Base-by-base conservation (phyloP, 2,329 filamentous ascomycete genomes). In the Colletotrichum sp. region DNA sequence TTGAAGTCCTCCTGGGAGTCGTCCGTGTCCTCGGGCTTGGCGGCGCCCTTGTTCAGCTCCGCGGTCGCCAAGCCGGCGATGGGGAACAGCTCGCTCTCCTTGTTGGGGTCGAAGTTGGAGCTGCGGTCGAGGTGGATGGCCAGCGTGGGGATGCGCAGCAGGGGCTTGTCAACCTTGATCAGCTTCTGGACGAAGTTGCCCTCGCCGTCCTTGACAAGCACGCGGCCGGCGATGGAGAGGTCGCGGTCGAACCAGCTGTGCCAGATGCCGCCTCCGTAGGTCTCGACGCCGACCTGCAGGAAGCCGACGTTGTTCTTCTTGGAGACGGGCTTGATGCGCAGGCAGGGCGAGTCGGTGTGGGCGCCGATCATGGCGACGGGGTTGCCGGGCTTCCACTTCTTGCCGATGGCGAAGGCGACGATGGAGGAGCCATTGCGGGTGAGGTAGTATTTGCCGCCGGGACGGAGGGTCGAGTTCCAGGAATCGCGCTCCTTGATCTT, bases 171-270 rank as follows among this genome's bases (percentile, higher is more conserved):
- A 78, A 99, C 91, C 86, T 97, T 97, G 86, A 98, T 92, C 72
- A 99, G 90, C 85, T 94, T 96, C 86, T 95, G 94, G 77, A 93
- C 91, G 78, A 98, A 94, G 78, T 90, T 92, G 67, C 94, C 95
- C 74, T 94, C 90, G 62, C 90, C 90, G 73, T 93, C 92, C 79
- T 91, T 92, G 71, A 97, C 94, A 88, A 98, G 93, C 16, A 95
- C 95, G 75, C 97, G 91, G 10, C 97, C 97, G 36, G 97, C 97
- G 69, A 98, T 92, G 80, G 95, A 94, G 77, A 99, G 88, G 83
- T 99, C 97, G 66, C 97, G 93, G 84, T 99, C 97, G 82, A 99
- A 99, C 97, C 94, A 99, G 62, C 95, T 98, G 85, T 98, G 96
- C 96, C 96, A 98, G 81, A 98, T 93, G 71, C 97, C 97, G 76